These are phyloP conservation scores for Amphirosellinia nigrospora DNA, from an alignment of 495 filamentous ascomycete species.

Conservation along the genomic window DNA sequence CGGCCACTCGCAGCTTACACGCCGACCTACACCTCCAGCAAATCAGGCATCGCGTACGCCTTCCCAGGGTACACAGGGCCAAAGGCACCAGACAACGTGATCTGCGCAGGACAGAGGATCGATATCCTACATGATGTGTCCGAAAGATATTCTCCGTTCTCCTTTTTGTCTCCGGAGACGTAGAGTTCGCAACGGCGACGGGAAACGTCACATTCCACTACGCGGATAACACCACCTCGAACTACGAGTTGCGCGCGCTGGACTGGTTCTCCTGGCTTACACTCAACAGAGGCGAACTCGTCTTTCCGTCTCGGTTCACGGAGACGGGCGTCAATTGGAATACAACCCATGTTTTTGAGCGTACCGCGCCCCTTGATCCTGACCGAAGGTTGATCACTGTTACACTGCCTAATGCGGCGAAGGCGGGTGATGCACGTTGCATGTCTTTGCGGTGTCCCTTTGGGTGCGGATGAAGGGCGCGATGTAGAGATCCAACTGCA, in stretches of 20 bases:
- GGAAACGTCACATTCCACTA: constrained; percentile 56
- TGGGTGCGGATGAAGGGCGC: constrained; percentile 13
- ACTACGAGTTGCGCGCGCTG: constrained; percentile 50
- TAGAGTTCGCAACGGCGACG: constrained; percentile 50
- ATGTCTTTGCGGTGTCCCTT: constrained; percentile 54
- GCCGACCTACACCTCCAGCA: constrained; percentile 47
- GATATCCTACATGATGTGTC: constrained; percentile 32
- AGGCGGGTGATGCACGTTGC: constrained; percentile 43
- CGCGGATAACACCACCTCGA: constrained; percentile 48
- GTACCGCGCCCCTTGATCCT: constrained; percentile 53
- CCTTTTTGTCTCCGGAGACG: constrained; percentile 51
- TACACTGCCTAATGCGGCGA: constrained; percentile 47
- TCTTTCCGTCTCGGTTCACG: constrained; percentile 57
- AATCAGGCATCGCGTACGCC: constrained; percentile 51
- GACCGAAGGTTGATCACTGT: constrained; percentile 52
- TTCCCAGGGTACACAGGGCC: constrained; percentile 55
- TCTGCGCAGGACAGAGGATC: constrained; percentile 52
- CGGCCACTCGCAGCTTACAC: constrained; percentile 41
- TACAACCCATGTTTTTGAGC: constrained; percentile 59
- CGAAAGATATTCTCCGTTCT: constrained; percentile 53
- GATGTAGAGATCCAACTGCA: constrained; percentile 52
- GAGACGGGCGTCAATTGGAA: constrained; percentile 55
- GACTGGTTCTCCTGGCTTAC: constrained; percentile 57
- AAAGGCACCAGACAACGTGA: constrained; percentile 49
- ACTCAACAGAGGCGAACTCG: constrained; percentile 55